Percentiles rank a stretch among this genome's conserved stretches.
Conservation (phyloP, 768 basidiomycete genomes). For the Boletus pseudo-olivaceus region DNA sequence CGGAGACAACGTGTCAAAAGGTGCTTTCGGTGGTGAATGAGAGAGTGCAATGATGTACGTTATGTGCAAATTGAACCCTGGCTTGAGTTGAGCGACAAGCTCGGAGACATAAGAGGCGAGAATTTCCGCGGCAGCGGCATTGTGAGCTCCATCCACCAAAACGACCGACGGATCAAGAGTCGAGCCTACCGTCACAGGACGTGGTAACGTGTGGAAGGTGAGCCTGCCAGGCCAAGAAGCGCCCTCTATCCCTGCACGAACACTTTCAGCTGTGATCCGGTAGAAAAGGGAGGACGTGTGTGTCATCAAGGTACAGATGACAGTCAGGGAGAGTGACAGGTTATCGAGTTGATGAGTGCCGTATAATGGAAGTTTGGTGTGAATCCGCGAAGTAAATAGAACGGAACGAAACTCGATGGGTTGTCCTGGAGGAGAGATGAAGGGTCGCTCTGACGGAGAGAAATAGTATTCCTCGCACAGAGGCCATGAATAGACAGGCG, state of each 20-base stretch:
- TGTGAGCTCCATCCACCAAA: slow-evolving; percentile 94
- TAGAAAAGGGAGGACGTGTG: slow-evolving; percentile 31
- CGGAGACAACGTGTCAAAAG: slow-evolving; percentile 64
- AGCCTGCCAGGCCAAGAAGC: slow-evolving; percentile 83
- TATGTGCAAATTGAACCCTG: slow-evolving; percentile 35
- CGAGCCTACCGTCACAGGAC: slow-evolving; percentile 16
- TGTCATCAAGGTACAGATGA: slow-evolving; percentile 55
- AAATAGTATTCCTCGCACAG: slow-evolving; percentile 35
- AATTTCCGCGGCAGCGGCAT: slow-evolving; percentile 67
- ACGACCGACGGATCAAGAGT: slow-evolving; percentile 35
- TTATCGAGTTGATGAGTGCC: slow-evolving; percentile 88
- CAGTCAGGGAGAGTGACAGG: slow-evolving; percentile 61
- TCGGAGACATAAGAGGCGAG: slow-evolving; percentile 58
- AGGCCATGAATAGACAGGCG: slow-evolving; percentile 33
- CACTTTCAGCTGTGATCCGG: slow-evolving; percentile 44
- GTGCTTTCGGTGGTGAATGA: slow-evolving; percentile 81
- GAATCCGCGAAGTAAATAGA: slow-evolving; percentile 43
- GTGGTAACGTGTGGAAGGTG: slow-evolving; percentile 52
- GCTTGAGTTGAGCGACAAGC: slow-evolving; percentile 28
- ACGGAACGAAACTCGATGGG: slow-evolving; percentile 42
- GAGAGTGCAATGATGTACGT: slow-evolving; percentile 83
- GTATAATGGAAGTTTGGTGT: slow-evolving; percentile 57
- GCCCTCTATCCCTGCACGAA: slow-evolving; percentile 54
- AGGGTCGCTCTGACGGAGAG: slow-evolving; percentile 29
- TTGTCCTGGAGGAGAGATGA: slow-evolving; percentile 37